Conservation (phyloP, 2,329 filamentous ascomycete species). For the Fusarium marasasianum region DNA sequence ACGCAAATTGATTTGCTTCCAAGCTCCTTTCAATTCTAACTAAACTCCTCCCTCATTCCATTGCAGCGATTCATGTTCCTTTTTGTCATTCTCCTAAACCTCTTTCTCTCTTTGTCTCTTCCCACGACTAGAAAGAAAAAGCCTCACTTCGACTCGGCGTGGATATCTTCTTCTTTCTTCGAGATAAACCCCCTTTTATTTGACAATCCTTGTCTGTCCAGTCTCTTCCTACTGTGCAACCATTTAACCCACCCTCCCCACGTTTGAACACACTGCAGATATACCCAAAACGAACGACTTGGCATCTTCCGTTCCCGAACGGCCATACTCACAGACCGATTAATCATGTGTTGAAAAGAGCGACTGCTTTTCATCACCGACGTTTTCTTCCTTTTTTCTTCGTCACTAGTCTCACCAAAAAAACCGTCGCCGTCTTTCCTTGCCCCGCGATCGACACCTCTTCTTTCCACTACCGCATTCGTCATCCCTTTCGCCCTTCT, state of each 20-base stretch:
- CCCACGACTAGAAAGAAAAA: not conserved
- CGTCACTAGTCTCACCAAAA: not conserved
- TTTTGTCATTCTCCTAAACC: not conserved
- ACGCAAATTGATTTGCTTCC: constrained; percentile 2
- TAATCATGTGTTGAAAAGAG: constrained; percentile 29
- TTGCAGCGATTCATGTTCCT: constrained; percentile 14
- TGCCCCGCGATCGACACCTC: constrained; percentile 25
- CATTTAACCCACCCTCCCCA: constrained; percentile 23
- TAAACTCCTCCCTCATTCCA: constrained; percentile 26
- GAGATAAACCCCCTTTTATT: constrained; percentile 12
- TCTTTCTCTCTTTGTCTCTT: not conserved
- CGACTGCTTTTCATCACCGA: constrained; percentile 3
- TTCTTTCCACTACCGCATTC: constrained; percentile 4
- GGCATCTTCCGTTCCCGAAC: constrained; percentile 16
- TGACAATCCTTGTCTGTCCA: constrained; percentile 38
- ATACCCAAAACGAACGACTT: constrained; percentile 18
- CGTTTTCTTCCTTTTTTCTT: not conserved
- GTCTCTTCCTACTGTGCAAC: constrained; percentile 15
- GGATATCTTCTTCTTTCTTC: not conserved
- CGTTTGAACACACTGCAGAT: constrained; percentile 15
- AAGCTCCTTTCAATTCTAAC: constrained; percentile 15
- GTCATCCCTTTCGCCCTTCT: constrained; percentile 21
- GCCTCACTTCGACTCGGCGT: not conserved
- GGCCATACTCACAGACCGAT: not conserved
- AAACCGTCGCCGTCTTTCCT: not conserved